Evolutionary conservation across 202 grass and related monocot genomes (phyloP), one percentile per base, ranked within the genome.

Genomic region (Zoysia matrella): DNA sequence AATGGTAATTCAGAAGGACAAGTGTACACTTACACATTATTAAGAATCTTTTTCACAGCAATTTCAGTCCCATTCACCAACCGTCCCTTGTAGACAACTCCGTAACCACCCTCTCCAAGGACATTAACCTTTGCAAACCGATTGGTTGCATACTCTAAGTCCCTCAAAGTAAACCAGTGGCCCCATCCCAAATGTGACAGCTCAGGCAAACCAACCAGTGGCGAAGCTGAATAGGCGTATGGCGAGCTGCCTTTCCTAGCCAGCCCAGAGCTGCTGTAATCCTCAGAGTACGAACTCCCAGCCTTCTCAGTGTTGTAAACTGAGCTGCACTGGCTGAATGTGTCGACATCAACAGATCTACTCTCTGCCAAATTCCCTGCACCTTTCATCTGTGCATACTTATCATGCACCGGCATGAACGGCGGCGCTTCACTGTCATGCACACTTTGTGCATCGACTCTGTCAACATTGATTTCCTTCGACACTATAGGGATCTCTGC

Each of bases 131-230:
- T 97, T 0, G 89, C 89, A 85, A 97, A 97, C 44, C 86, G 74
- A 79, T 92, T 80, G 1, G 94, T 94, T 40, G 94, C 90, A 18
- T 57, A 69, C 82, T 97, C 94, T 22, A 97, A 83, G 81, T 97
- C 94, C 83, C 94, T 88, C 74, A 97, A 86, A 65, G 94, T 97
- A 77, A 97, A 97, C 94, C 94, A 97, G 75, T 97, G 94, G 41
- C 94, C 94, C 94, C 94, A 97, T 9, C 94, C 94, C 65, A 97
- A 83, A 69, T 92, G 94, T 18, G 92, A 97, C n/a, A 97, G 66
- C 76, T 97, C 92, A 18, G 94, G 94, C 74, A 97, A 70, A 57
- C 94, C 94, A 81, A 92, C 84, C 57, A 97, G 80, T 2, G 92
- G 94, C 1, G 94, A 97, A 11, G 88, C 84, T 40, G 94, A 86